Base-by-base conservation (phyloP, 2,329 filamentous ascomycete species). In the Pseudogymnoascus sp. region DNA sequence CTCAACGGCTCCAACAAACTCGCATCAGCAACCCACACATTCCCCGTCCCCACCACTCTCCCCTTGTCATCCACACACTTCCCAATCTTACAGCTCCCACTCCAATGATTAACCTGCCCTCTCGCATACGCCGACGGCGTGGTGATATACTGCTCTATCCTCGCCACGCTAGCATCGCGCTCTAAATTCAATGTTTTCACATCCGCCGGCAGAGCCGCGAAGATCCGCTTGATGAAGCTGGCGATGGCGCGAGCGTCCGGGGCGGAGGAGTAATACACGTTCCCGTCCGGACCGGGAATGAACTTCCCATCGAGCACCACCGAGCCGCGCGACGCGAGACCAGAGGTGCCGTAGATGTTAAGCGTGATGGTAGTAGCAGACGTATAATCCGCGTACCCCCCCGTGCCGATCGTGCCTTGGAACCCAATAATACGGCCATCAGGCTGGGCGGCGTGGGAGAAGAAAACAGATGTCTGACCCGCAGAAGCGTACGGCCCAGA, bases 291-390 rank as follows among this genome's bases (percentile, higher is more conserved):
- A 1, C 76, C 75, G 0, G 80, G 77, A 4, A 76, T 71, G 65
- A 78, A 79, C 0, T 76, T 76, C 0, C 72, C 70, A 59, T 80
- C 78, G 0, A 83, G 75, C 5, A 75, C 68, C 3, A 83, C 80
- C 3, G 75, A 73, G 1, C 81, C 80, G 0, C 75, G 70, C 2
- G 82, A 84, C 5, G 76, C 75, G 21, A 84, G 74, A 0, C 82
- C 82, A 0, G 81, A 83, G 0, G 82, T 84, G 7, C 82, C 82
- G 72, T 84, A 84, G 3, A 84, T 71, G 69, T 84, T 84, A 18
- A 84, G 74, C 0, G 81, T 84, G 61, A 84, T 80, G 64, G 80
- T 82, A 64, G 79, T 75, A 61, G 75, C 75, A 36, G 69, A 68
- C 1, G 64, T 76, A 67, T 71, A 80, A 7, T 73, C 77, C 1